Evolutionary conservation across 352 stramenopile species (phyloP), one percentile per base, ranked within the genome.

Genomic region (Globisporangium takayamanum): DNA sequence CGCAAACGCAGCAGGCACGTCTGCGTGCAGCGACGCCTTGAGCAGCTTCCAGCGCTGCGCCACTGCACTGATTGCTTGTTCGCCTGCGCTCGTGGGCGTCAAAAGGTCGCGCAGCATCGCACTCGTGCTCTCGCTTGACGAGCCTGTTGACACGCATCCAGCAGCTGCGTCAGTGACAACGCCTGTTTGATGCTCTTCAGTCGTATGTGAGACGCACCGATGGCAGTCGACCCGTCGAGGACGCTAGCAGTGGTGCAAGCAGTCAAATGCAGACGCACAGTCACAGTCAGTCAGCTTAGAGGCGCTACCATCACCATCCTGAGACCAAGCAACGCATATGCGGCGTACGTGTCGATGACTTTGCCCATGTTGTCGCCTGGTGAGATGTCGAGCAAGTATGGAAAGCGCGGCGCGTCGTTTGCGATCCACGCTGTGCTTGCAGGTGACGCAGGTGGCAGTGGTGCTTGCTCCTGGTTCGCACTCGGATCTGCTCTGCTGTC

Each of bases 301-400:
- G 15, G 30, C 50, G 6, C 22, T 30, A 28, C 0, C 18, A 5
- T 45, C 46, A n/a, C 41, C 18, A 55, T 12, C 52, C 18, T 18
- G 8, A 30, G 30, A n/a, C 2, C 41, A 18, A 12, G 0, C 11
- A 1, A 58, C 16, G 8, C 12, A 25, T 26, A 36, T 26, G 20
- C 36, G n/a, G 22, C 64, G 44, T 70, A 85, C 75, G 46, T 53
- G 30, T 63, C 63, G 1, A 44, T 48, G 6, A 83, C 74, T 16
- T 66, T 55, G 0, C 33, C 55, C 1, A 69, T 75, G 26, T 84
- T 73, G 56, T 92, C 82, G 10, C 76, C 82, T 7, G 72, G 42
- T 0, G 82, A 87, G 12, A 83, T 64, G 11, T 73, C 76, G 36
- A 92, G 41, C 45, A 90, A 51, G 50, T 87, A 90, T 18, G 82